Conservation (phyloP, 768 basidiomycete species). For the Lactarius hatsudake region DNA sequence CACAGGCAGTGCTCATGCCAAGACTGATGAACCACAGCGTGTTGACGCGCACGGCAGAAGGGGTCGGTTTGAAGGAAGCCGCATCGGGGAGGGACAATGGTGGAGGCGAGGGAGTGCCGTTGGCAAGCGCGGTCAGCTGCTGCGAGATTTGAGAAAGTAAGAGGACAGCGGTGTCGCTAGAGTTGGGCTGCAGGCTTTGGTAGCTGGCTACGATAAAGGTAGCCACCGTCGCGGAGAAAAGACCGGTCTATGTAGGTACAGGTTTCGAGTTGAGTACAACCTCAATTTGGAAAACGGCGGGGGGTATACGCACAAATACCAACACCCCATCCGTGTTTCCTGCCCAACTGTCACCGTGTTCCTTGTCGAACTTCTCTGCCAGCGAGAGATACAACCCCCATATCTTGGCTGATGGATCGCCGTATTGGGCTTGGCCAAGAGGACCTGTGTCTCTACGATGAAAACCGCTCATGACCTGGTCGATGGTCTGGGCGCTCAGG, state of each 20-base stretch:
- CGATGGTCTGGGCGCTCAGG: neutral
- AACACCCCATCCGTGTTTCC: conserved; percentile 25
- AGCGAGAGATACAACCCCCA: conserved; percentile 22
- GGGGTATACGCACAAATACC: conserved; percentile 19
- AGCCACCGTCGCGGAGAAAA: conserved; percentile 30
- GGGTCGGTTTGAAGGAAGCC: conserved; percentile 1
- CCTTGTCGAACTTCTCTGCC: conserved; percentile 22
- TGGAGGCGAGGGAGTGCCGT: neutral
- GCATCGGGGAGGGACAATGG: neutral
- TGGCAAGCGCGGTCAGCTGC: conserved; percentile 8
- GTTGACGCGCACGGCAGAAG: conserved; percentile 22
- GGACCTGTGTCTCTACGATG: conserved; percentile 4
- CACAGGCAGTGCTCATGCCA: conserved; percentile 16
- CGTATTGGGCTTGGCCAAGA: neutral
- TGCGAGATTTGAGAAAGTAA: conserved; percentile 24
- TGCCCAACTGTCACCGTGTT: conserved; percentile 23
- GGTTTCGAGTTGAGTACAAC: neutral
- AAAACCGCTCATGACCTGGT: neutral
- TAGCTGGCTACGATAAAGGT: conserved; percentile 28
- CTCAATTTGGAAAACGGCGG: neutral
- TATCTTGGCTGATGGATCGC: conserved; percentile 18
- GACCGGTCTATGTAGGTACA: conserved; percentile 25
- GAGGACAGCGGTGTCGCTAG: conserved; percentile 10
- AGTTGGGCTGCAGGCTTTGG: conserved; percentile 22
- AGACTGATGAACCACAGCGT: conserved; percentile 24